Conservation (phyloP, 805 yeast genomes). For the Diddensiella santjacobensis region DNA sequence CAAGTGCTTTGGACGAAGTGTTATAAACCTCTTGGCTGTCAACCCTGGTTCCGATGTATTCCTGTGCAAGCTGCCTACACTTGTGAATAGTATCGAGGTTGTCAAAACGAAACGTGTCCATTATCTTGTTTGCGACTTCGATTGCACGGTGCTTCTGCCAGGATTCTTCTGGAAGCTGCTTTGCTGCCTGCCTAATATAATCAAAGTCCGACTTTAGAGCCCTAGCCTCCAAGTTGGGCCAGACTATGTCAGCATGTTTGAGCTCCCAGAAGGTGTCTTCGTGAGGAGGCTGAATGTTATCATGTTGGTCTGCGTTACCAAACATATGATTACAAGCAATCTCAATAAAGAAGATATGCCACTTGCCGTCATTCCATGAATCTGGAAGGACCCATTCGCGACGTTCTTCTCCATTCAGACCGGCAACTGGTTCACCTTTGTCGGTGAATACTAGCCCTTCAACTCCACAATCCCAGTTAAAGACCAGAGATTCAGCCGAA, state of each 20-base stretch:
- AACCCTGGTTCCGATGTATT: conserved; percentile 58
- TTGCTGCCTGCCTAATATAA: conserved; percentile 83
- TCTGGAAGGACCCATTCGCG: conserved; percentile 66
- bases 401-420: conserved; percentile 81
- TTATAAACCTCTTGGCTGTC: conserved; percentile 61
- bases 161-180: conserved; percentile 65
- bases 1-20: conserved; percentile 39
- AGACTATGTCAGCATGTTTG: conserved; percentile 64
- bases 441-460: conserved; percentile 78
- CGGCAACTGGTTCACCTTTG: conserved; percentile 70
- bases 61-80: conserved; percentile 62
- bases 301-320: conserved; percentile 53
- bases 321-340: conserved; percentile 93
- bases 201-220: conserved; percentile 73
- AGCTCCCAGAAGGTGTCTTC: conserved; percentile 65
- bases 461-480: conserved; percentile 79
- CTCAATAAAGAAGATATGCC: conserved; percentile 72
- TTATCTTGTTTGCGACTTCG: conserved; percentile 70
- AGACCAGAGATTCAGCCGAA: conserved; percentile 44
- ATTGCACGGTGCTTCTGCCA: conserved; percentile 82
- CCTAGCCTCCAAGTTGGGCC: conserved; percentile 78
- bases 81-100: conserved; percentile 48
- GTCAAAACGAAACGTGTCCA: conserved; percentile 72
- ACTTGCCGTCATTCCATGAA: conserved; percentile 43
- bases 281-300: conserved; percentile 57